Conservation (phyloP, 768 basidiomycete genomes). For the Mycena leptocephala region DNA sequence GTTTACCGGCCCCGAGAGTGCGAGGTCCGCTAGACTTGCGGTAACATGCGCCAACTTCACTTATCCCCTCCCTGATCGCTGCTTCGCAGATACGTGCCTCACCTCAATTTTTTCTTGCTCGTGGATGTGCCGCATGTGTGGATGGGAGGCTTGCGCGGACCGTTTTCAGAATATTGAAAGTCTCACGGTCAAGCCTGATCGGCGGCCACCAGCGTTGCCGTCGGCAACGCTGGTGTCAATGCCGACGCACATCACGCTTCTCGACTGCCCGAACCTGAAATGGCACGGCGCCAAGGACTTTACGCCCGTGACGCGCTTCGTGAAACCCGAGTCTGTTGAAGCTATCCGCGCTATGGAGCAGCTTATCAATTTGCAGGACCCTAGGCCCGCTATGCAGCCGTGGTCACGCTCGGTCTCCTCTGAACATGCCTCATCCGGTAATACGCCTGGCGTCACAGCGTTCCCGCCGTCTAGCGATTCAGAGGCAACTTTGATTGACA, state of each 20-base stretch:
- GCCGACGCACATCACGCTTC: no score
- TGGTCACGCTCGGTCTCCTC: not conserved
- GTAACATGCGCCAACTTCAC: constrained; percentile 65
- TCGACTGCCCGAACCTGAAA: constrained; percentile 74
- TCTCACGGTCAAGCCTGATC: constrained; percentile 69
- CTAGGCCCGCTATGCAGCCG: constrained; percentile 18
- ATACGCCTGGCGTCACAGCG: not conserved
- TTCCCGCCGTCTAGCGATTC: constrained; percentile 26
- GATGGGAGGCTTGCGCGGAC: constrained; percentile 90
- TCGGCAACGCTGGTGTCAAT: no score
- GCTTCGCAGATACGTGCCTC: constrained; percentile 88
- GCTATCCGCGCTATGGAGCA: constrained; percentile 82
- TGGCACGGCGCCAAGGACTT: constrained; percentile 82
- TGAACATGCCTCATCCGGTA: not conserved
- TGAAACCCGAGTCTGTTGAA: constrained; percentile 71
- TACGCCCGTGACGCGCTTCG: constrained; percentile 87
- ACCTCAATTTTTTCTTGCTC: constrained; percentile 92
- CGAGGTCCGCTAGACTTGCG: constrained; percentile 91
- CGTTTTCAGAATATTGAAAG: constrained; percentile 83
- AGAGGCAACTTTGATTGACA: constrained; percentile 39
- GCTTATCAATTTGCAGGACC: constrained; percentile 56
- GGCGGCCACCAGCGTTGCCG: no score
- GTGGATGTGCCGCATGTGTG: constrained; percentile 94
- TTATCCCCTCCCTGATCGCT: constrained; percentile 14
- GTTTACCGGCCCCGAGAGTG: constrained; percentile 84